phyloP scores from a whole-genome alignment of 108 stramenopile species.

The Skeletonema grethae region DNA sequence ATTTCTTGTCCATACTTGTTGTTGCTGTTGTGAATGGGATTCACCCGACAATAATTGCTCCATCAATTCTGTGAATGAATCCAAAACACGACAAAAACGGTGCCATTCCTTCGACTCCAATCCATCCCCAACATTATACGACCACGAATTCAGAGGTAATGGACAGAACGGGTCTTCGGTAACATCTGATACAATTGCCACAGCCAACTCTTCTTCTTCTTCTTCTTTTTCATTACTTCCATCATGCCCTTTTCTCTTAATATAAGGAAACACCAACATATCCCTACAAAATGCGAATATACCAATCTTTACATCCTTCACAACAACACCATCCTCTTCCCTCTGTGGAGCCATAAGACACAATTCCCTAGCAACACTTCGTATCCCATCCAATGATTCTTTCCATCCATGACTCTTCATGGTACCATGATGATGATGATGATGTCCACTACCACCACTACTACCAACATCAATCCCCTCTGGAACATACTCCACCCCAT shows the following conservation, averaged over 20 bases:
- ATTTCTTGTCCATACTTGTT: conserved; percentile 12
- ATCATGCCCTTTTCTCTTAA: conserved; percentile 13
- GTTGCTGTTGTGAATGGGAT: background rate
- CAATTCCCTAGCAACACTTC: conserved; percentile 26
- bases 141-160: conserved; percentile 61
- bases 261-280: conserved; percentile 44
- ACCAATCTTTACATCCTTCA: conserved; percentile 47
- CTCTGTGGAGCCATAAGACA: conserved; percentile 12
- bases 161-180: conserved; percentile 77
- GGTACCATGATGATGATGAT: conserved; percentile 38
- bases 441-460: conserved; percentile 20
- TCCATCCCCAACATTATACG: conserved; percentile 51
- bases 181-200: conserved; percentile 76
- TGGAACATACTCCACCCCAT: conserved; percentile 58
- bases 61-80: conserved; percentile 43
- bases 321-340: conserved; percentile 8
- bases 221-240: conserved; percentile 11
- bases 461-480: conserved; percentile 19
- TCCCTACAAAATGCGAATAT: conserved; percentile 55
- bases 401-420: conserved; percentile 31
- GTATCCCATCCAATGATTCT: conserved; percentile 35
- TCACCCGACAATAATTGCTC: conserved; percentile 37
- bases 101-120: conserved; percentile 32
- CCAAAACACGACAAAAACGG: conserved; percentile 40
- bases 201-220: conserved; percentile 43